Percentiles rank a stretch among this genome's conserved stretches.
Conservation (phyloP, 164 flowering plant species). For the Protea cynaroides region DNA sequence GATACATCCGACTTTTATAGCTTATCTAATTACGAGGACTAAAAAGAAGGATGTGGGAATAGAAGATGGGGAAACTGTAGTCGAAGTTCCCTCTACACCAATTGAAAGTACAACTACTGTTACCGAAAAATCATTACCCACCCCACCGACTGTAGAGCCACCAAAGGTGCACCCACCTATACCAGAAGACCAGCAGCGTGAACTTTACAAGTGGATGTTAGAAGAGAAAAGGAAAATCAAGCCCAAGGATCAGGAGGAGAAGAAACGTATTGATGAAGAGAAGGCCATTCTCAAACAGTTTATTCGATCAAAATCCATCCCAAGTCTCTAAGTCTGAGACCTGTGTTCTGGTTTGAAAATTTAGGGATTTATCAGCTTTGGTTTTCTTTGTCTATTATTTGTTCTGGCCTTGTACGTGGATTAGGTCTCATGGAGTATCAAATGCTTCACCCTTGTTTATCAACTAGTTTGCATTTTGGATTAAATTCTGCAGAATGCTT, state of each 20-base stretch:
- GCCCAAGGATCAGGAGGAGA: slow-evolving; percentile 56
- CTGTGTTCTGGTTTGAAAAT: background rate
- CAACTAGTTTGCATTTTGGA: background rate
- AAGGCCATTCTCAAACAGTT: slow-evolving; percentile 78
- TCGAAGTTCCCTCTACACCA: slow-evolving; percentile 28
- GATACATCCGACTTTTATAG: slow-evolving; percentile 28
- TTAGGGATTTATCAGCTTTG: slow-evolving; percentile 5
- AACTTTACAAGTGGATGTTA: slow-evolving; percentile 78
- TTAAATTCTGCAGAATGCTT: slow-evolving; percentile 3
- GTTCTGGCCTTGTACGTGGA: background rate
- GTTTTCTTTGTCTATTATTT: background rate
- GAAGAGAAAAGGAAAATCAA: slow-evolving; percentile 82
- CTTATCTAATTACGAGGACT: slow-evolving; percentile 61
- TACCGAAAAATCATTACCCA: slow-evolving; percentile 19
- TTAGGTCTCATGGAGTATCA: background rate
- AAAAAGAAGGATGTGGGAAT: slow-evolving; percentile 34
- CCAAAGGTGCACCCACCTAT: slow-evolving; percentile 40
- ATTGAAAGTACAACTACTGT: slow-evolving; percentile 10
- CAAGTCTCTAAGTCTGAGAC: slow-evolving; percentile 26
- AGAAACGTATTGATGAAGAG: slow-evolving; percentile 75
- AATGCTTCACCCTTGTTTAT: background rate
- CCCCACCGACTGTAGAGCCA: slow-evolving; percentile 23
- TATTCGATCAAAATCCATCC: slow-evolving; percentile 56
- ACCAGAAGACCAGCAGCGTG: slow-evolving; percentile 63
- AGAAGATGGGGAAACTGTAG: slow-evolving; percentile 30